phyloP scores from a whole-genome alignment of 108 stramenopile genomes.

The Nannochloropsis gaditana region DNA sequence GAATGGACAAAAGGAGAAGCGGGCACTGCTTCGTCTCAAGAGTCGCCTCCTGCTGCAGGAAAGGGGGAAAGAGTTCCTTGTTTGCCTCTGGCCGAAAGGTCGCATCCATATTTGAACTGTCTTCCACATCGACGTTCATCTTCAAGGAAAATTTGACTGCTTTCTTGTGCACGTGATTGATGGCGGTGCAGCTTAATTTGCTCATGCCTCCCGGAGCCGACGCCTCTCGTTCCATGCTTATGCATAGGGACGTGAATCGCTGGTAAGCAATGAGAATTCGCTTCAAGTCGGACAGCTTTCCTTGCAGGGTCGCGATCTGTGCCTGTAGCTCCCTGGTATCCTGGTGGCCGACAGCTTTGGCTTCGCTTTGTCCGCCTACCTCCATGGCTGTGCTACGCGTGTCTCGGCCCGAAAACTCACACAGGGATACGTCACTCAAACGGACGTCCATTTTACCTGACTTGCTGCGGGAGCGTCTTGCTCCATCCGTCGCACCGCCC shows the following conservation, averaged over 20 bases:
- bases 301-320: not conserved
- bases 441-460: not conserved
- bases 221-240: not conserved
- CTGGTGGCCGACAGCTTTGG: not conserved
- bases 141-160: not conserved
- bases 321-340: not conserved
- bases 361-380: not conserved
- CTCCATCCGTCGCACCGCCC: not conserved
- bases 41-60: conserved; percentile 19
- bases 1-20: conserved; percentile 1
- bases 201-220: not conserved
- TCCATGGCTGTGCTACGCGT: not conserved
- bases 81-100: conserved; percentile 1
- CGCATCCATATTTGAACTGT: conserved; percentile 15
- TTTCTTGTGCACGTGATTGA: conserved; percentile 18
- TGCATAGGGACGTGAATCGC: not conserved
- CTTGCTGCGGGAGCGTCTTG: not conserved
- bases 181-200: conserved; percentile 10
- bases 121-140: conserved; percentile 13
- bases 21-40: conserved; percentile 17
- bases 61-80: not conserved
- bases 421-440: not conserved
- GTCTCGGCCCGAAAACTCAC: not conserved
- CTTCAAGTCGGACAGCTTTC: not conserved
- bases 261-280: not conserved